A percentile compares a stretch with the other conserved stretches of the same genome.
Evolutionary conservation across 106 monocot species (phyloP).

Genomic region (Acanthochlamys bracteata): DNA sequence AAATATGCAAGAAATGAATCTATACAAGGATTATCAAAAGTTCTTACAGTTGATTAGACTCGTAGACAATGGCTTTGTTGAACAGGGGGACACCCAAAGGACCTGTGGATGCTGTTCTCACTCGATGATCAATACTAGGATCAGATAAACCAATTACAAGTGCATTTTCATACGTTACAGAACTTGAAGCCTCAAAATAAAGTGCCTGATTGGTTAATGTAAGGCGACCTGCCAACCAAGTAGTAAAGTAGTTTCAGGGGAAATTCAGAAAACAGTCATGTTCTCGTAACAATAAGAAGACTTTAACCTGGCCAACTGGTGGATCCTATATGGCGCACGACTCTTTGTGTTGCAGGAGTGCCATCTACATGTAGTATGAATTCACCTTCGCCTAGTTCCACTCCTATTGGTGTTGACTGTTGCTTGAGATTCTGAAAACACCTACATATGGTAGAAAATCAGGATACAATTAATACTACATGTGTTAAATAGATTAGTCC

Average conservation of each 20-base stretch:
- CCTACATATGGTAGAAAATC: slow-evolving; percentile 17
- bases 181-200: slow-evolving; percentile 84
- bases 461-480: neutral
- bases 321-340: slow-evolving; percentile 63
- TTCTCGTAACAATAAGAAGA: neutral
- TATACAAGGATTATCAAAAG: neutral
- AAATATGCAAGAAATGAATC: neutral
- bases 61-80: slow-evolving; percentile 66
- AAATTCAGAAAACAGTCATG: neutral
- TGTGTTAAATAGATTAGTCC: no score
- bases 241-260: neutral
- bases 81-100: slow-evolving; percentile 88
- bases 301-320: slow-evolving; percentile 80
- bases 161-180: slow-evolving; percentile 72
- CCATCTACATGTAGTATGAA: slow-evolving; percentile 88
- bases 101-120: slow-evolving; percentile 64
- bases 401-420: slow-evolving; percentile 53
- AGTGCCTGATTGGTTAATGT: slow-evolving; percentile 81
- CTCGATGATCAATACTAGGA: slow-evolving; percentile 38
- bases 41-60: slow-evolving; percentile 47
- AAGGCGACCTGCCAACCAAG: slow-evolving; percentile 45
- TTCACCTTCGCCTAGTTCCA: slow-evolving; percentile 62
- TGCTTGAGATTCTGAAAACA: slow-evolving; percentile 46
- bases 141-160: slow-evolving; percentile 56
- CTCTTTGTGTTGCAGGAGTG: slow-evolving; percentile 60